These are phyloP conservation scores for Alternaria postmessia DNA, from an alignment of 2,329 filamentous ascomycete species.

Conservation along the genomic window DNA sequence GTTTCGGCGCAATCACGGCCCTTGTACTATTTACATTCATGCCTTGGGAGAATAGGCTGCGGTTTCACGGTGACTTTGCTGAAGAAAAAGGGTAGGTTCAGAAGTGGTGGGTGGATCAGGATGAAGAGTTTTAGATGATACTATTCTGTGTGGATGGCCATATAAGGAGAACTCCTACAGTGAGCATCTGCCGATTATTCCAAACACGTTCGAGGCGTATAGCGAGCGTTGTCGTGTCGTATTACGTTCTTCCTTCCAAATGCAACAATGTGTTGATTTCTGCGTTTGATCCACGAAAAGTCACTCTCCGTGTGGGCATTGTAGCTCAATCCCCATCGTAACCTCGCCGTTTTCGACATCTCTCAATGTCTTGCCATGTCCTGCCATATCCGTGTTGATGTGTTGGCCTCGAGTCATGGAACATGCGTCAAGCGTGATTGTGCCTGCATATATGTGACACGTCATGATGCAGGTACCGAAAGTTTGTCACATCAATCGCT, in stretches of 20 bases:
- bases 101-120: background rate
- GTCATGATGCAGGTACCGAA: slow-evolving; percentile 4
- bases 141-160: background rate
- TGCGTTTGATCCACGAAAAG: background rate
- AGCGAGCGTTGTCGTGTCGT: slow-evolving; percentile 2
- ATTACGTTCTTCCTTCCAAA: background rate
- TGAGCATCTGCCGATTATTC: slow-evolving; percentile 1
- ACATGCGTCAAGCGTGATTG: slow-evolving; percentile 1
- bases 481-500: background rate
- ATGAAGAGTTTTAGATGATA: background rate
- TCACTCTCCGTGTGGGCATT: background rate
- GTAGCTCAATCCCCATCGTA: background rate
- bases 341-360: background rate
- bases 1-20: background rate
- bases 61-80: background rate
- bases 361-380: background rate
- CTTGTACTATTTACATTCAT: slow-evolving; percentile 4
- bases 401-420: slow-evolving; percentile 2
- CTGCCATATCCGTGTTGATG: background rate
- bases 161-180: background rate
- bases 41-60: background rate
- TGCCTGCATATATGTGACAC: slow-evolving; percentile 1
- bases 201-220: background rate
- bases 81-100: background rate
- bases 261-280: background rate